Base-by-base conservation (phyloP, 2,329 filamentous ascomycete species). In the Hymenotorrendiella dingleyae region DNA sequence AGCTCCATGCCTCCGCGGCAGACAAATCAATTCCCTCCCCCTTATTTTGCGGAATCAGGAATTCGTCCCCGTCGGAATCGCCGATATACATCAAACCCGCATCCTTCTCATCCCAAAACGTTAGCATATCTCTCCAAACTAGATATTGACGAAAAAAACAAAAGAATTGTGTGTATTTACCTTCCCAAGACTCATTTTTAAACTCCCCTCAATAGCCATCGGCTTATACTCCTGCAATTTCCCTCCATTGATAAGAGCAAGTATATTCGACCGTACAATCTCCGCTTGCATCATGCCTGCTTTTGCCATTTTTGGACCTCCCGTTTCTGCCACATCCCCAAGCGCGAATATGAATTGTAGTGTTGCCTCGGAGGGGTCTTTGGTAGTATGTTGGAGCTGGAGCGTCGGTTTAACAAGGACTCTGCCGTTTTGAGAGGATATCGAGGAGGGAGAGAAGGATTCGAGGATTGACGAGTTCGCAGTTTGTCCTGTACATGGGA, bases 241-340 rank as follows among this genome's bases (percentile, higher is more conserved):
- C 24, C 54, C 49, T 2, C 59, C 58, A 1, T 61, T 47, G 14
- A 73, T 69, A 6, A 64, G 42, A 1, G 61, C 54, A 9, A 72
- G 37, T 29, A 76, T 69, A 40, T 76, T 76, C 6, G 62, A 53
- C 0, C 60, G 58, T 0, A 70, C 72, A 3, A 70, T 50, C 12
- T 65, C 61, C 0, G 67, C 67, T 45, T 76, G 73, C 11, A 65
- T 50, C 12, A 61, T 54, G 1, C 64, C 70, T 1, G 71, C 65
- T 26, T 70, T 62, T 2, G 64, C 72, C 52, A 70, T 70, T 21
- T 61, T 65, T 9, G 60, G 58, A 0, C 58, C 58, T 1, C 62
- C 61, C n/a, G 64, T 64, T 9, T 69, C 66, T 10, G 72, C 67
- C 17, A 78, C 68, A 50, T 78, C 74, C 6, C 74, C 74, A 0